Conservation (phyloP, 2,329 filamentous ascomycete species). For the Fusarium annulatum region DNA sequence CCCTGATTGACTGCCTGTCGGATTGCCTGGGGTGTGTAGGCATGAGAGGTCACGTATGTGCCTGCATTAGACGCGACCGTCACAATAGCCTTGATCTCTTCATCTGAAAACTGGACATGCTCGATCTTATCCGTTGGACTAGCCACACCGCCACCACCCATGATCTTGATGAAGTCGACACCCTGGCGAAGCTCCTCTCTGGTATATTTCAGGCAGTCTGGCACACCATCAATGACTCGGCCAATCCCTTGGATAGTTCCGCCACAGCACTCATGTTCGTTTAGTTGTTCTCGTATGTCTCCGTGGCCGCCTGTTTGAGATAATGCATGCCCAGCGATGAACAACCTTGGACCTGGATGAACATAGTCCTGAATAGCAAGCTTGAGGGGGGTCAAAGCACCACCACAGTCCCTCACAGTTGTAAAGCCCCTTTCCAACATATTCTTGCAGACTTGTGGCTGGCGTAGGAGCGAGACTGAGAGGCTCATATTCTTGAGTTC, state of each 20-base stretch:
- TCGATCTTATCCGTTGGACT: background rate
- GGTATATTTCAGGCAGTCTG: background rate
- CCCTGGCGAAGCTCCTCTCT: background rate
- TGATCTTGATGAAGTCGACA: background rate
- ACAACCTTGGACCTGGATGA: background rate
- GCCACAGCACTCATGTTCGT: background rate
- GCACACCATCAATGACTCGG: background rate
- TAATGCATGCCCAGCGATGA: background rate
- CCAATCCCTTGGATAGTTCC: background rate
- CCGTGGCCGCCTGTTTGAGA: background rate
- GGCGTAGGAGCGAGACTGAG: background rate
- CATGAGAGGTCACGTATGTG: background rate
- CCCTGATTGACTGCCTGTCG: background rate
- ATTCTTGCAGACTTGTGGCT: background rate
- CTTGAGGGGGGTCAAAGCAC: background rate
- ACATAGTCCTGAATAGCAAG: background rate
- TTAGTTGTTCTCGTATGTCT: background rate
- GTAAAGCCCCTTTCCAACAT: background rate
- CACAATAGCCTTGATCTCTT: background rate
- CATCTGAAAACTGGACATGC: background rate
- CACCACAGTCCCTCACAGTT: background rate
- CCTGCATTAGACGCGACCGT: background rate
- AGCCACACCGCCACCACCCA: background rate
- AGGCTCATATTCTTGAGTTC: background rate
- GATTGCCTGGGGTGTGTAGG: background rate